Conservation (phyloP, 805 yeast species). For the Wickerhamiella bombiphila region DNA sequence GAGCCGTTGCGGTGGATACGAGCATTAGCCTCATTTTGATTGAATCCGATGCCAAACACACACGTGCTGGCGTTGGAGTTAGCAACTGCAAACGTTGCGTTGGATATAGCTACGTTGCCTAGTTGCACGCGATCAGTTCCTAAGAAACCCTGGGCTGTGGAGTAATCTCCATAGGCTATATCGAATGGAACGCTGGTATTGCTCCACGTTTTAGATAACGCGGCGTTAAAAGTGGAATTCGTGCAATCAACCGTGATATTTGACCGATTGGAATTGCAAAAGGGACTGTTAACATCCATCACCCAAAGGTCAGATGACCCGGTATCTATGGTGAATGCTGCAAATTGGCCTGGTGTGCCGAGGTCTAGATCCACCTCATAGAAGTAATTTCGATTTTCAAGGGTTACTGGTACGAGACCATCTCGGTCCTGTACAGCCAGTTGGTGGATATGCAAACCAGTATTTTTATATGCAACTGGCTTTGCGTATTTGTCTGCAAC, state of each 20-base stretch:
- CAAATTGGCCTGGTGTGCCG: conserved; percentile 42
- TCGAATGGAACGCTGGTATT: conserved; percentile 11
- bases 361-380: conserved; percentile 20
- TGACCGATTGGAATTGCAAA: conserved; percentile 4
- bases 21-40: conserved; percentile 21
- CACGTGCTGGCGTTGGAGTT: conserved; percentile 53
- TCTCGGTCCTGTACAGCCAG: not conserved
- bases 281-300: conserved; percentile 12
- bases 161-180: conserved; percentile 28
- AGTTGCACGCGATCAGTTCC: conserved; percentile 37
- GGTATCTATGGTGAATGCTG: conserved; percentile 48
- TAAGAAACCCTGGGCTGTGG: conserved; percentile 37
- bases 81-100: conserved; percentile 62
- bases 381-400: conserved; percentile 10
- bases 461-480: too few species aligned
- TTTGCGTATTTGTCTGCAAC: too few species aligned
- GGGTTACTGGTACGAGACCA: not conserved
- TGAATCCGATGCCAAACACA: conserved; percentile 27
- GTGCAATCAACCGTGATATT: conserved; percentile 13
- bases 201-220: conserved; percentile 19
- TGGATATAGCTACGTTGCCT: conserved; percentile 33
- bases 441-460: not conserved
- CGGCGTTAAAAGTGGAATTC: conserved; percentile 20
- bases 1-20: conserved; percentile 10
- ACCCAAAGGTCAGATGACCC: conserved; percentile 65